Evolutionary conservation across 2,329 filamentous ascomycete species (phyloP), one percentile per base, ranked within the genome.

Genomic region (Paraphoma sp.): DNA sequence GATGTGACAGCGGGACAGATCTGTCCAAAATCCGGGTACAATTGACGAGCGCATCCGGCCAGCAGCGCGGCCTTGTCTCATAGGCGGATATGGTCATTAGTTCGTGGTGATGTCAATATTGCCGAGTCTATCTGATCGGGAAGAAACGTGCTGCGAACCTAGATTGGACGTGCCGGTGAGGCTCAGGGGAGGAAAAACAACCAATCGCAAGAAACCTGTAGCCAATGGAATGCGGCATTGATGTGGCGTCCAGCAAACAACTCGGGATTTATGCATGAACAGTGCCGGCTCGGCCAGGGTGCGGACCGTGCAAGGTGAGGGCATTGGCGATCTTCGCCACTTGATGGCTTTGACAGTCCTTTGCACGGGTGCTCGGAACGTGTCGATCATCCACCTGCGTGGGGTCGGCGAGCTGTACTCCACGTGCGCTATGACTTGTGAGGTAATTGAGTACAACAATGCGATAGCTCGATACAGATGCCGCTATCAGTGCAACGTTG

Each of bases 381-480:
- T 14, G 16, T 16, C 44, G 44, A 31, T 16, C 12, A 28, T 46
- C 44, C n/a, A n/a, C 23, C 9, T 46, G 23, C 14, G 12, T 46
- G 11, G 28, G 44, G 10, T 46, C 29, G 12, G 29, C 28, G 44
- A 46, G 44, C 44, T 46, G 29, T 12, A 29, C 4, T 30, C 17
- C 29, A 12, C 31, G 44, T 8, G 28, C 14, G 8, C 12, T n/a
- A 31, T 7, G n/a, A 2, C 14, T 30, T 11, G 43, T 29, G 43
- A 45, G 43, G 43, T 17, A 45, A 36, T 63, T 56, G 4, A 66
- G 23, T 12, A 61, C 43, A 30, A 61, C 4, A 23, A 54, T 45
- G 3, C 56, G 57, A 54, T 60, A 62, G 53, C 59, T 62, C 10
- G 61, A 63, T 12, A 62, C 46, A 33, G 56, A 59, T 12, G 51